A percentile compares a stretch with the other conserved stretches of the same genome.
phyloP scores from a whole-genome alignment of 768 basidiomycete species.

The Podaxis mareebaensis region DNA sequence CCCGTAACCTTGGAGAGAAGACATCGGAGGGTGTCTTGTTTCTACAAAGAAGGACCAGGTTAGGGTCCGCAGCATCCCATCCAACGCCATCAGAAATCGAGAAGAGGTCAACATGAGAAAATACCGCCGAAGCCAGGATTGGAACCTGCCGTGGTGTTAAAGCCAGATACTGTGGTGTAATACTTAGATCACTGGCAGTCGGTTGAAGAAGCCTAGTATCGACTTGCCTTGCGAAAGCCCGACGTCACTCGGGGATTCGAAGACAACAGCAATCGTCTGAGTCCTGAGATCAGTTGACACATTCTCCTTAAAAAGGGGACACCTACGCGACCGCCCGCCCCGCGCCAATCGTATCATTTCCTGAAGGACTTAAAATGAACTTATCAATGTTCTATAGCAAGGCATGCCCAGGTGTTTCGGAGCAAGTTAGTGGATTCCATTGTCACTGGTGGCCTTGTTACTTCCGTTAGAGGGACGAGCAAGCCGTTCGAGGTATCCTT shows the following conservation, averaged over 20 bases:
- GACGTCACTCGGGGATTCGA: conserved; percentile 63
- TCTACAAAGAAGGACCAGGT: not conserved
- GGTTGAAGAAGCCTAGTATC: conserved; percentile 63
- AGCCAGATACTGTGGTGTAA: conserved; percentile 38
- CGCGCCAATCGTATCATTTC: conserved; percentile 30
- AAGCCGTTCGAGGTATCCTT: no score
- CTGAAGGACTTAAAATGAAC: not conserved
- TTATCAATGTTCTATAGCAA: conserved; percentile 32
- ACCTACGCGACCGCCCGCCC: conserved; percentile 56
- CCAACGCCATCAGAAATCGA: conserved; percentile 26
- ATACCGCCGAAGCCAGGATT: conserved; percentile 59
- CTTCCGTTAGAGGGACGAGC: conserved; percentile 54
- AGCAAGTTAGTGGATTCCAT: conserved; percentile 60
- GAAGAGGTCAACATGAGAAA: not conserved
- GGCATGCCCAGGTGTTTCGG: conserved; percentile 62
- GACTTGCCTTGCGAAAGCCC: conserved; percentile 46
- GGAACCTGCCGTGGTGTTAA: conserved; percentile 58
- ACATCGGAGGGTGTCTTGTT: not conserved
- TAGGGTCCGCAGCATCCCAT: conserved; percentile 51
- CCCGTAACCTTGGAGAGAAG: conserved; percentile 48
- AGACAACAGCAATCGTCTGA: conserved; percentile 56
- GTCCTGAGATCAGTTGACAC: conserved; percentile 4
- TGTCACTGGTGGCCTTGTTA: conserved; percentile 44
- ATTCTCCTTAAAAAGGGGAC: not conserved
- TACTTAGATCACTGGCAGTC: conserved; percentile 19